Percentiles rank a stretch among this genome's conserved stretches.
Conservation (phyloP, 2,329 filamentous ascomycete genomes). For the Aureobasidium sp. region DNA sequence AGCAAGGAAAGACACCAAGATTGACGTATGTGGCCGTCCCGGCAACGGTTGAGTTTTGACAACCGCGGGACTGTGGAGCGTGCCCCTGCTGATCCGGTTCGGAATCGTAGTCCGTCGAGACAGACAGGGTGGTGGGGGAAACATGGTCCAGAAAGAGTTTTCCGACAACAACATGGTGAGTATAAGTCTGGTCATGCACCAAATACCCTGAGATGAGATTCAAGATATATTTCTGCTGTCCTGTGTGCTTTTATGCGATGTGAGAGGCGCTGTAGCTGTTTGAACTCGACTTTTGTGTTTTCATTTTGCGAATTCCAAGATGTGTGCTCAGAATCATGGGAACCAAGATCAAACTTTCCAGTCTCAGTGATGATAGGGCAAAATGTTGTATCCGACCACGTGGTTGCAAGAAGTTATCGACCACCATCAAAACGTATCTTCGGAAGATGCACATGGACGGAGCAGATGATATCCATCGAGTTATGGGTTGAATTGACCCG, state of each 20-base stretch:
- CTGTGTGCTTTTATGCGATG: too few species aligned
- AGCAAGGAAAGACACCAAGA: background rate
- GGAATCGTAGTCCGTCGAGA: background rate
- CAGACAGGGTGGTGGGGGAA: background rate
- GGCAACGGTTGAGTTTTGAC: background rate
- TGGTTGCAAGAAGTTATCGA: too few species aligned
- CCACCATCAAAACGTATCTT: too few species aligned
- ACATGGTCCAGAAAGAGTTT: background rate
- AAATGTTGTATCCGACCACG: too few species aligned
- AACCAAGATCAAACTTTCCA: too few species aligned
- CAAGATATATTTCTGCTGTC: too few species aligned
- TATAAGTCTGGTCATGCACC: background rate
- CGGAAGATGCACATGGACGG: background rate
- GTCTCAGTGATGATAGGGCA: too few species aligned
- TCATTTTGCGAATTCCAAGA: too few species aligned
- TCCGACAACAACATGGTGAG: background rate
- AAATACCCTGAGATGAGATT: too few species aligned
- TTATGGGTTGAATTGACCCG: background rate
- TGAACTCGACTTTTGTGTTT: background rate
- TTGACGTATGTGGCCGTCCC: slow-evolving; percentile 3
- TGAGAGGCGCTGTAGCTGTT: background rate
- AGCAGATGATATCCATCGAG: background rate
- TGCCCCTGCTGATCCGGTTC: slow-evolving; percentile 2
- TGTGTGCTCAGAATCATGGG: too few species aligned
- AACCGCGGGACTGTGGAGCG: background rate